Conservation (phyloP, 805 yeast species). For the Wickerhamiella hasegawae region DNA sequence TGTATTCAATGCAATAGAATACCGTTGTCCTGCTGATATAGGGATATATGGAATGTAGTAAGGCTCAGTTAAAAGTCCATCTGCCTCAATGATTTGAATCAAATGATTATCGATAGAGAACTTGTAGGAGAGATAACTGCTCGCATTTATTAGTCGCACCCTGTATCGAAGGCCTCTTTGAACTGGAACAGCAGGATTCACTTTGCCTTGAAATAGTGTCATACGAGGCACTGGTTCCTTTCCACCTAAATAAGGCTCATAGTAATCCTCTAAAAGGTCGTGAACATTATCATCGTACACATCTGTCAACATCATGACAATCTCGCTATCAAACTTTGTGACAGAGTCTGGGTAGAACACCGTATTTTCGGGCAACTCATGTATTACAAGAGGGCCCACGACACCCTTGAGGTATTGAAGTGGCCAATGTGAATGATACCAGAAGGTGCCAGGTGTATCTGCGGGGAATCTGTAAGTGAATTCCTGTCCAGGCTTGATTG, state of each 20-base stretch:
- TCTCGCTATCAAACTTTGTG: conserved; percentile 19
- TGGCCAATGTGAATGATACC: conserved; percentile 40
- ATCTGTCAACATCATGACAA: conserved; percentile 27
- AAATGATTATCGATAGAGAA: conserved; percentile 19
- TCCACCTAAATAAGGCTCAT: conserved; percentile 27
- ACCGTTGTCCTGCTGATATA: conserved; percentile 64
- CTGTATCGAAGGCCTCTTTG: conserved; percentile 10
- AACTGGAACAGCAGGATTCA: conserved; percentile 6
- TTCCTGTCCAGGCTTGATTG: conserved; percentile 28
- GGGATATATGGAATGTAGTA: conserved; percentile 13
- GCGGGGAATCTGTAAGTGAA: conserved; percentile 28
- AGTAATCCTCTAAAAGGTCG: conserved; percentile 22
- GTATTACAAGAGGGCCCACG: conserved; percentile 31
- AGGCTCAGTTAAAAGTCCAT: conserved; percentile 19
- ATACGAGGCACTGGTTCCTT: conserved; percentile 26
- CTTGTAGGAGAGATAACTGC: conserved; percentile 21
- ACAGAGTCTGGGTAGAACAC: too few relatives aligned
- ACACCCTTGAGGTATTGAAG: conserved; percentile 35
- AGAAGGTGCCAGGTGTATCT: conserved; percentile 32
- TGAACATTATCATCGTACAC: conserved; percentile 25
- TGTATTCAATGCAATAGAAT: conserved; percentile 44
- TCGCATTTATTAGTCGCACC: conserved; percentile 20
- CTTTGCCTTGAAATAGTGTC: conserved; percentile 29
- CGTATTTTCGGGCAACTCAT: conserved; percentile 16
- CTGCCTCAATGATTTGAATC: conserved; percentile 22